Conservation (phyloP, 2,329 filamentous ascomycete species). For the Talaromyces sp. region DNA sequence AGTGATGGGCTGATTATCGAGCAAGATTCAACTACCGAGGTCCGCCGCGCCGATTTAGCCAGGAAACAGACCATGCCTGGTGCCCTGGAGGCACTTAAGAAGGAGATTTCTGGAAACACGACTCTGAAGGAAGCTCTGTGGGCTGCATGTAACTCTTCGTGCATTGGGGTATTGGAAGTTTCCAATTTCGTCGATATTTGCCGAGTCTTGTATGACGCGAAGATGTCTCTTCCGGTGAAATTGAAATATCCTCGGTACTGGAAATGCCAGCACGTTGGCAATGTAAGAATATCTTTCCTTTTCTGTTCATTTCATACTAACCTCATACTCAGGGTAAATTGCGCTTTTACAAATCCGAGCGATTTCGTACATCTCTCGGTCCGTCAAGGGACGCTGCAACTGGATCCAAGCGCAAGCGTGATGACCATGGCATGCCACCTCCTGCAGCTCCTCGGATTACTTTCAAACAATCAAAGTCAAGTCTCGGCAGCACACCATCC, state of each 20-base stretch:
- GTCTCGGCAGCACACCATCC: slow-evolving; percentile 23
- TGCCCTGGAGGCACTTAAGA: slow-evolving; percentile 52
- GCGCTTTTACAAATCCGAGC: slow-evolving; percentile 35
- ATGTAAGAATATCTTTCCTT: slow-evolving; percentile 28
- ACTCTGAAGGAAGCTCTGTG: slow-evolving; percentile 51
- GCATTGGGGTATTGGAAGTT: slow-evolving; percentile 49
- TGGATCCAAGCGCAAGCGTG: slow-evolving; percentile 34
- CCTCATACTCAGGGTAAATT: slow-evolving; percentile 33
- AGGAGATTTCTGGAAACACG: slow-evolving; percentile 45
- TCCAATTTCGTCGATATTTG: slow-evolving; percentile 55
- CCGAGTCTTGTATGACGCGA: slow-evolving; percentile 49
- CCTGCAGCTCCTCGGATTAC: slow-evolving; percentile 32
- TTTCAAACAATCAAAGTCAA: slow-evolving; percentile 39
- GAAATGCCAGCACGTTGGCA: slow-evolving; percentile 49
- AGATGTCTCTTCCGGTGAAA: slow-evolving; percentile 44
- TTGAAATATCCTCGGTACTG: slow-evolving; percentile 55
- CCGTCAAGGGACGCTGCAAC: slow-evolving; percentile 22
- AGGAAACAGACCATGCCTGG: slow-evolving; percentile 54
- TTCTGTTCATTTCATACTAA: neutral
- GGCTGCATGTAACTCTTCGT: slow-evolving; percentile 50
- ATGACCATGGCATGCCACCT: slow-evolving; percentile 29
- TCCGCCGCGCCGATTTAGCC: slow-evolving; percentile 49
- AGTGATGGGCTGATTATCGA: slow-evolving; percentile 52
- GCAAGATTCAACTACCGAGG: slow-evolving; percentile 47
- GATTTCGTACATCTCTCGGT: slow-evolving; percentile 32